phyloP scores from a whole-genome alignment of 305 asterid species.

The Solanum hybrid region DNA sequence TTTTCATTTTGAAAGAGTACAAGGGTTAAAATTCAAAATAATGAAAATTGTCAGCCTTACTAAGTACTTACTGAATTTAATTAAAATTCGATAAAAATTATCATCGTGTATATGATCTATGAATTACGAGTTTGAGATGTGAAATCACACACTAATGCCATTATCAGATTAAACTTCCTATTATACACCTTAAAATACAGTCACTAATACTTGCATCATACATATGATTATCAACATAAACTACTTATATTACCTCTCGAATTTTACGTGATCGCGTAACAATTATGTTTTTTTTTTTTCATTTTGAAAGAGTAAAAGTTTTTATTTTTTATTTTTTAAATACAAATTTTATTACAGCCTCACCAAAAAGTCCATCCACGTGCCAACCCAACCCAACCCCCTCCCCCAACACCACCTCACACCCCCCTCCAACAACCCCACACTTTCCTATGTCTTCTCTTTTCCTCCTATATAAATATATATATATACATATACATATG shows the following conservation, averaged over 20 bases:
- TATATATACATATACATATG: neutral
- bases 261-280: neutral
- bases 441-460: neutral
- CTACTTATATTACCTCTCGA: neutral
- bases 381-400: slow-evolving; percentile 6
- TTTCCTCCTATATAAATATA: slow-evolving; percentile 9
- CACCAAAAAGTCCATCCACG: slow-evolving; percentile 36
- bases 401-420: neutral
- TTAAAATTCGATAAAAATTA: no score
- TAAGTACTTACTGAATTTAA: neutral
- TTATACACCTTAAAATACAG: no score
- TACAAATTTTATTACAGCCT: neutral
- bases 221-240: neutral
- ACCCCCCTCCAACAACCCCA: neutral
- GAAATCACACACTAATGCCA: neutral
- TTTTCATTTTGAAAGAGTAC: neutral
- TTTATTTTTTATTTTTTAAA: neutral
- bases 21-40: neutral
- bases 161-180: no score
- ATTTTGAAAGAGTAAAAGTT: neutral
- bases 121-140: neutral
- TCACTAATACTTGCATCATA: neutral
- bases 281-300: neutral
- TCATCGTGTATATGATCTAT: no score
- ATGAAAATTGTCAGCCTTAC: neutral